These are phyloP conservation scores for Nothophoma quercina DNA, from an alignment of 2,329 filamentous ascomycete species.

Conservation along the genomic window DNA sequence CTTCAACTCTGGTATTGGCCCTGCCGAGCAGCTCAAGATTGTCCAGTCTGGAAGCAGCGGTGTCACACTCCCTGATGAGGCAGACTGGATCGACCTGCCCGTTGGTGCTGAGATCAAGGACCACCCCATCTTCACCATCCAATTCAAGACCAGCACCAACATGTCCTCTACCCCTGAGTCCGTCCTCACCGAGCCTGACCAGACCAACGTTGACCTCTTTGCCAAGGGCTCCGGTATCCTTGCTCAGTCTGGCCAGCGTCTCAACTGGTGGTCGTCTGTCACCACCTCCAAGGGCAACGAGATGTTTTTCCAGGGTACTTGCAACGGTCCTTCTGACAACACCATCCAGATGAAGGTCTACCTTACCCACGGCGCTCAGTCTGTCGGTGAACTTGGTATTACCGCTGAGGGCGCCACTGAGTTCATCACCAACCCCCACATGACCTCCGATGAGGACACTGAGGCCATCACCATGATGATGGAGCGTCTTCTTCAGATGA, in stretches of 20 bases:
- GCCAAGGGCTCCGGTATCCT: constrained; percentile 52
- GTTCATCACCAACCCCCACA: constrained; percentile 59
- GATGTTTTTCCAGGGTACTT: constrained; percentile 56
- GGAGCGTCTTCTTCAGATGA: constrained; percentile 54
- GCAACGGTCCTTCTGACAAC: constrained; percentile 50
- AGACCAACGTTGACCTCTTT: constrained; percentile 42
- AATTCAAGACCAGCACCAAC: constrained; percentile 37
- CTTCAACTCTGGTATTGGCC: constrained; percentile 73
- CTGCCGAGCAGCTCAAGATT: constrained; percentile 56
- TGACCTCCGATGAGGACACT: constrained; percentile 56
- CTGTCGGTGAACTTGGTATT: constrained; percentile 63
- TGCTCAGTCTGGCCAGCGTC: constrained; percentile 56
- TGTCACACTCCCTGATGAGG: constrained; percentile 51
- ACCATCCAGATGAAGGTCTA: constrained; percentile 56
- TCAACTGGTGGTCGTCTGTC: constrained; percentile 58
- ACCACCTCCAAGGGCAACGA: constrained; percentile 52
- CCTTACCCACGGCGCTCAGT: constrained; percentile 68
- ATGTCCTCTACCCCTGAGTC: constrained; percentile 31
- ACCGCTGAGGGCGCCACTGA: constrained; percentile 49
- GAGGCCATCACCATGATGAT: constrained; percentile 54
- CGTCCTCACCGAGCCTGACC: constrained; percentile 37
- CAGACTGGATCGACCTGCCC: constrained; percentile 59
- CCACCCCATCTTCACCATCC: constrained; percentile 47
- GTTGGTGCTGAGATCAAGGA: constrained; percentile 56
- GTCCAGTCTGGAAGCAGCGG: constrained; percentile 53